Conservation (phyloP, 352 stramenopile species). For the Globisporangium viniferum region DNA sequence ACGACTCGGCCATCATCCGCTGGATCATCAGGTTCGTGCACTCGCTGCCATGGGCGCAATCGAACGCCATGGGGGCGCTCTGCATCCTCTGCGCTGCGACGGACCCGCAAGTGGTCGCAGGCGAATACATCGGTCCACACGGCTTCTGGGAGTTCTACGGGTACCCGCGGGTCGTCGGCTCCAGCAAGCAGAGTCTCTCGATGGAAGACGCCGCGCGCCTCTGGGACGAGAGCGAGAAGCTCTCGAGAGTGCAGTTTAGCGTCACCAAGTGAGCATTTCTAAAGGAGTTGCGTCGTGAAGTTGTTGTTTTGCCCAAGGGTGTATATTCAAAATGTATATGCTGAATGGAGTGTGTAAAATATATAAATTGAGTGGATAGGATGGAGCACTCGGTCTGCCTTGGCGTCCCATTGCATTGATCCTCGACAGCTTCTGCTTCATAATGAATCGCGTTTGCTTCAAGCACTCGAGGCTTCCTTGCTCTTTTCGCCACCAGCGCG, state of each 20-base stretch:
- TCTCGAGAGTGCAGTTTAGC: slow-evolving; percentile 26
- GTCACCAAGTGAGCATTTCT: slow-evolving; percentile 4
- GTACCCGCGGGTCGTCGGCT: slow-evolving; percentile 44
- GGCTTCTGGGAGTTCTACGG: slow-evolving; percentile 59
- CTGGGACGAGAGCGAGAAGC: slow-evolving; percentile 32
- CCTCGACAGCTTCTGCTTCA: neutral
- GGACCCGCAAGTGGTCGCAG: slow-evolving; percentile 34
- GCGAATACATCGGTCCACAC: slow-evolving; percentile 59
- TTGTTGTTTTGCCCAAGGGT: neutral
- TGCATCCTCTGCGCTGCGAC: slow-evolving; percentile 52
- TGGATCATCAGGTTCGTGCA: slow-evolving; percentile 50
- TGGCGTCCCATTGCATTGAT: neutral
- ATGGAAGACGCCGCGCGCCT: slow-evolving; percentile 25
- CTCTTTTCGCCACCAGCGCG: neutral
- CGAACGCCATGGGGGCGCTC: slow-evolving; percentile 51
- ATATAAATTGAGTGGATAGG: slow-evolving; percentile 1
- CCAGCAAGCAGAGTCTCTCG: slow-evolving; percentile 50
- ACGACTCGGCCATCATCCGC: slow-evolving; percentile 47
- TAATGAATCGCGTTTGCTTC: neutral
- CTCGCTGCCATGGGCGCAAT: slow-evolving; percentile 58
- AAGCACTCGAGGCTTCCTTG: slow-evolving; percentile 3
- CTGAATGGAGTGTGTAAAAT: slow-evolving; percentile 8
- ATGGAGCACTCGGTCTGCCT: no score
- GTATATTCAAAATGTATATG: slow-evolving; percentile 1
- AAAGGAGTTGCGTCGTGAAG: no score